Percentiles rank a stretch among this genome's conserved stretches.
These are phyloP conservation scores for Nicotiana obtusifolia DNA, from an alignment of 257 asterid genomes.

Conservation along the genomic window DNA sequence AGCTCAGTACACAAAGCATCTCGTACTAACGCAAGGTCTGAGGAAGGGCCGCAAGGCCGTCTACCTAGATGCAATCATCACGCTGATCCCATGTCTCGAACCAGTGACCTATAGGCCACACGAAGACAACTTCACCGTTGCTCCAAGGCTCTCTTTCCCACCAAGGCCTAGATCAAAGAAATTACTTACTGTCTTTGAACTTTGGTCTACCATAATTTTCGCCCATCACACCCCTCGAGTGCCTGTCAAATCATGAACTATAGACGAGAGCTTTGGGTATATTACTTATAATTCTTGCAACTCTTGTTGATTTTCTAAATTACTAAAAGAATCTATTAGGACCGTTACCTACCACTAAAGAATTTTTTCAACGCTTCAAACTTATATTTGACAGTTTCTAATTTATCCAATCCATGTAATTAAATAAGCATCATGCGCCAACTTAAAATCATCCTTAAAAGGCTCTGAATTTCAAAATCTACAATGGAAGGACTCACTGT, in stretches of 20 bases:
- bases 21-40: no score
- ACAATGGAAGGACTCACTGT: slow-evolving; percentile 23
- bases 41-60: no score
- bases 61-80: no score
- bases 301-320: not conserved
- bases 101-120: not conserved
- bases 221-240: no score
- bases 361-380: not conserved
- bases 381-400: not conserved
- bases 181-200: no score
- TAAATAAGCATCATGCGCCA: not conserved
- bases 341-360: not conserved
- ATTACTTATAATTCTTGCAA: not conserved
- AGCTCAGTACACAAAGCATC: no score
- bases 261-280: not conserved
- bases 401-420: not conserved
- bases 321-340: not conserved
- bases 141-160: not conserved
- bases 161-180: no score
- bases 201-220: no score
- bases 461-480: not conserved
- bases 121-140: not conserved
- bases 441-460: not conserved
- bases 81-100: no score
- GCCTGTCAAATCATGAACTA: no score